Evolutionary conservation across 805 yeast species (phyloP).

Genomic region (Kuraishia hungarica): DNA sequence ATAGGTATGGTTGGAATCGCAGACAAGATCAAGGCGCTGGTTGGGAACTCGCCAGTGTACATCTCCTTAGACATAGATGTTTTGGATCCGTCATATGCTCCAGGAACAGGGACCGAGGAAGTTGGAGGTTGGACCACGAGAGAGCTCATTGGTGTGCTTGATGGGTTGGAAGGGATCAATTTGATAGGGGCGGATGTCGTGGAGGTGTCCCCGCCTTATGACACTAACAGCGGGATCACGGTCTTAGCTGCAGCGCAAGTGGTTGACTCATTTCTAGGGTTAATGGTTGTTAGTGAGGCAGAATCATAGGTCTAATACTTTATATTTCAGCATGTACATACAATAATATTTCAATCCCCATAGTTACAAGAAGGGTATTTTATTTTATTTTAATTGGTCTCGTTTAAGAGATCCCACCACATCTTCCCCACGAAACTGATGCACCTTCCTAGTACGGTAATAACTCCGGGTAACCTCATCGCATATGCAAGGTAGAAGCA

Average conservation of each 20-base stretch:
- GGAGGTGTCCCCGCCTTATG: conserved; percentile 63
- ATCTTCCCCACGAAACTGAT: neutral
- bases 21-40: conserved; percentile 22
- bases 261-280: conserved; percentile 39
- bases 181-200: conserved; percentile 73
- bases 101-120: conserved; percentile 78
- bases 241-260: conserved; percentile 60
- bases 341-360: too few relatives aligned
- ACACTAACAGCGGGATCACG: conserved; percentile 51
- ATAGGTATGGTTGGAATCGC: conserved; percentile 30
- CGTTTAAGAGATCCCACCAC: neutral
- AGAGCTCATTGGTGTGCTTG: conserved; percentile 50
- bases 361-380: too few relatives aligned
- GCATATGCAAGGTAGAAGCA: neutral
- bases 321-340: too few relatives aligned
- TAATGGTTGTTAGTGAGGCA: conserved; percentile 29
- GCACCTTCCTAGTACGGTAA: neutral
- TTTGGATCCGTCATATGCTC: conserved; percentile 65
- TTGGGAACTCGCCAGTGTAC: conserved; percentile 33
- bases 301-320: too few relatives aligned
- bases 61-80: conserved; percentile 49
- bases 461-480: neutral
- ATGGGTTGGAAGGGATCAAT: conserved; percentile 50
- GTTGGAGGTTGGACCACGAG: conserved; percentile 67
- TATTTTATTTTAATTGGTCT: too few relatives aligned